A percentile compares a stretch with the other conserved stretches of the same genome.
Evolutionary conservation across 306 rosid genomes (phyloP).

Genomic region (Trifolium repens): DNA sequence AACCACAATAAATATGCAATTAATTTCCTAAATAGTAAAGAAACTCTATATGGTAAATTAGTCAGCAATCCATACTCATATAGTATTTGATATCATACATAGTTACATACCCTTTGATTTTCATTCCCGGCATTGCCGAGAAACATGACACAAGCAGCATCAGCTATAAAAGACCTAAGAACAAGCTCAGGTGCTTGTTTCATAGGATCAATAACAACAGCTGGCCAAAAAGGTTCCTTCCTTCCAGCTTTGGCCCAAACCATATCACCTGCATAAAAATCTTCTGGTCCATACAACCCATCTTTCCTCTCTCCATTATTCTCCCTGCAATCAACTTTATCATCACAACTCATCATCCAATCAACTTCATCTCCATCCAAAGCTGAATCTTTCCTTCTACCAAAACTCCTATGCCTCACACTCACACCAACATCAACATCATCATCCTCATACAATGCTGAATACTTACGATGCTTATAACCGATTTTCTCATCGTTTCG

Average conservation of each 20-base stretch:
- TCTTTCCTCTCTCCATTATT: constrained; percentile 51
- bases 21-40: constrained; percentile 32
- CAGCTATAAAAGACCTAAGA: constrained; percentile 83
- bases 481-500: constrained; percentile 47
- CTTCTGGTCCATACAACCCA: constrained; percentile 86
- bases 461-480: constrained; percentile 49
- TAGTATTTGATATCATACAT: neutral
- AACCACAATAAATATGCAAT: constrained; percentile 46
- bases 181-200: constrained; percentile 94
- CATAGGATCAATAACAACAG: constrained; percentile 94
- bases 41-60: constrained; percentile 15
- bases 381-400: constrained; percentile 39
- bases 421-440: constrained; percentile 43
- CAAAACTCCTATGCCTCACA: constrained; percentile 49
- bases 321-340: constrained; percentile 38
- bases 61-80: constrained; percentile 34
- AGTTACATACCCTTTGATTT: constrained; percentile 75
- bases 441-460: constrained; percentile 59
- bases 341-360: constrained; percentile 31
- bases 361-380: constrained; percentile 49
- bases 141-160: constrained; percentile 99
- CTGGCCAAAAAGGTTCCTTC: constrained; percentile 99
- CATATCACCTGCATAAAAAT: constrained; percentile 87
- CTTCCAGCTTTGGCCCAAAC: constrained; percentile 99
- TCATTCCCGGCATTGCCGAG: constrained; percentile 82